These are phyloP conservation scores for Drechslerella coelobrocha DNA, from an alignment of 2,329 filamentous ascomycete species.

Conservation along the genomic window DNA sequence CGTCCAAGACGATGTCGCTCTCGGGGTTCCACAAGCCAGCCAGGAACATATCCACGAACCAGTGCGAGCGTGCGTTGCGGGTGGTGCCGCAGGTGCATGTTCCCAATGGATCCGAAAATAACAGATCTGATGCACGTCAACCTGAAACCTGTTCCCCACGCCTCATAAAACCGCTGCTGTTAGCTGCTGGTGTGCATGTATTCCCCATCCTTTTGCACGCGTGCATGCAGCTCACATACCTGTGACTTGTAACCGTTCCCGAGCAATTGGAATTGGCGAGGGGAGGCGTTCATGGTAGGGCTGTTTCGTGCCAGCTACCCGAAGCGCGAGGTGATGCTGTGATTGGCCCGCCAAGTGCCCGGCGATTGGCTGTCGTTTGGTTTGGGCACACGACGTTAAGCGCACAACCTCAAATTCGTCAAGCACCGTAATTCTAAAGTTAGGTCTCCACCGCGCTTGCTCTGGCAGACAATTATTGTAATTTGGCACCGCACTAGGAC, in stretches of 20 bases:
- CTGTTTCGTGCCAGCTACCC: slow-evolving; percentile 38
- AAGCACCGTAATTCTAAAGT: slow-evolving; percentile 37
- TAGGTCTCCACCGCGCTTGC: slow-evolving; percentile 42
- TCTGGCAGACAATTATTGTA: slow-evolving; percentile 28
- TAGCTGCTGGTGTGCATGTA: neutral
- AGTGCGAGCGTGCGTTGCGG: neutral
- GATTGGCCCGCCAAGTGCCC: slow-evolving; percentile 23
- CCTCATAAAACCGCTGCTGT: neutral
- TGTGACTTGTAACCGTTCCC: neutral
- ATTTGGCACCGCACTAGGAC: slow-evolving; percentile 12
- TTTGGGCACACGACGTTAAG: slow-evolving; percentile 21
- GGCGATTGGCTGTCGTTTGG: slow-evolving; percentile 30
- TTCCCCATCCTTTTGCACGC: slow-evolving; percentile 8
- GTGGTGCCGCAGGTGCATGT: slow-evolving; percentile 9
- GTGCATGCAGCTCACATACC: neutral
- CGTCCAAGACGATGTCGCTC: neutral
- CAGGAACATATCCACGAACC: too few relatives aligned
- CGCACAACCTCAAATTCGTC: slow-evolving; percentile 29
- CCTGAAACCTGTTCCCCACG: slow-evolving; percentile 29
- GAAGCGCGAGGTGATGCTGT: slow-evolving; percentile 40
- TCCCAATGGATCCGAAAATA: slow-evolving; percentile 40
- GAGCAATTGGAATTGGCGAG: neutral
- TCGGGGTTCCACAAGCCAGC: neutral
- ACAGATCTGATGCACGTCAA: slow-evolving; percentile 44
- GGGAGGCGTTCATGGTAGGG: slow-evolving; percentile 23